A percentile compares a stretch with the other conserved stretches of the same genome.
phyloP scores from a whole-genome alignment of 208 protist species.

The Trypanosoma avium region DNA sequence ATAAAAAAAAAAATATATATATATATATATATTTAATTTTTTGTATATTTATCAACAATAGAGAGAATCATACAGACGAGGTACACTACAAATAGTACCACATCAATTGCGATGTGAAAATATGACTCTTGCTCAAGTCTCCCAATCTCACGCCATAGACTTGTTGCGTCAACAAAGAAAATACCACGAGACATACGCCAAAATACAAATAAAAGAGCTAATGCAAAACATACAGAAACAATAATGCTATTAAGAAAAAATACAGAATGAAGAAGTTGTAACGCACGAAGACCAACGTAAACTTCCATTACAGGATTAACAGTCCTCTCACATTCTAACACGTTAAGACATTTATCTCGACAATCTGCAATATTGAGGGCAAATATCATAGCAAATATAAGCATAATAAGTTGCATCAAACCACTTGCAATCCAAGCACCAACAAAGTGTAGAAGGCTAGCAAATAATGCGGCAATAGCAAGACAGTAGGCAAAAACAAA shows the following conservation, averaged over 20 bases:
- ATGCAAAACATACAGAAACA: constrained; percentile 33
- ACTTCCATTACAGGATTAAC: constrained; percentile 77
- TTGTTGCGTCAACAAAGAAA: constrained; percentile 80
- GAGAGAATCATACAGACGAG: constrained; percentile 72
- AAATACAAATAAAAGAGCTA: constrained; percentile 38
- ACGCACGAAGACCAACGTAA: constrained; percentile 56
- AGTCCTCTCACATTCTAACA: constrained; percentile 79
- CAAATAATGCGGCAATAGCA: constrained; percentile 42
- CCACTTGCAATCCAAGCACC: constrained; percentile 68
- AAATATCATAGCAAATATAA: constrained; percentile 72
- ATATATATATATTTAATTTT: not conserved
- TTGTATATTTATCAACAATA: constrained; percentile 50
- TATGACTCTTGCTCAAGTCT: constrained; percentile 67
- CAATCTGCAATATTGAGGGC: constrained; percentile 83
- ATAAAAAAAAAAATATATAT: not conserved
- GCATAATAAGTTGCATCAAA: constrained; percentile 62
- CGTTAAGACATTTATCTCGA: constrained; percentile 66
- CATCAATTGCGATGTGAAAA: constrained; percentile 51
- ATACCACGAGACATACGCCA: constrained; percentile 49
- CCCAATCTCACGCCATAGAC: constrained; percentile 68
- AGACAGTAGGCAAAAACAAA: constrained; percentile 78
- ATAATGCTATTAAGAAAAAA: constrained; percentile 52
- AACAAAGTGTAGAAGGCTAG: constrained; percentile 73
- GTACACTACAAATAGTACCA: constrained; percentile 53
- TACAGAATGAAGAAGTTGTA: constrained; percentile 61